Conservation (phyloP, 1,284 basidiomycete species). For the Bondarzewia mesenterica region DNA sequence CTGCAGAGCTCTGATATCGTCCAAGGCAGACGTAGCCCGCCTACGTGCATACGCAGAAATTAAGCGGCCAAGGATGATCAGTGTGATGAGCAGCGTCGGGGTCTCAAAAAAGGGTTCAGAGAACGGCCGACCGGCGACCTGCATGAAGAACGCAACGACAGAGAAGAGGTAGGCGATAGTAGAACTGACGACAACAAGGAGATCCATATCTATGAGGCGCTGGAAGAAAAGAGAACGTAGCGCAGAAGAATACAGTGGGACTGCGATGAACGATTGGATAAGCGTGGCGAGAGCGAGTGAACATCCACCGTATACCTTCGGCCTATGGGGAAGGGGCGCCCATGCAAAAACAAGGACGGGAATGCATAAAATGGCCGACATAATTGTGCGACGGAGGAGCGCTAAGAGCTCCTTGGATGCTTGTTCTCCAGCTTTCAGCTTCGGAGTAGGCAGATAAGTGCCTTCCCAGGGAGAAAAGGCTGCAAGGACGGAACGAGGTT, state of each 20-base stretch:
- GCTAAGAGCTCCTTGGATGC: constrained; percentile 5
- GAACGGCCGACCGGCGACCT: constrained; percentile 26
- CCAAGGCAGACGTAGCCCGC: constrained; percentile 25
- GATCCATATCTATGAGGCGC: constrained; percentile 32
- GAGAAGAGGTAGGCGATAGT: constrained; percentile 36
- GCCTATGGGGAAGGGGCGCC: constrained; percentile 29
- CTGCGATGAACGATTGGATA: constrained; percentile 30
- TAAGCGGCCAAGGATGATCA: constrained; percentile 35
- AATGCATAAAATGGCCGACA: constrained; percentile 28
- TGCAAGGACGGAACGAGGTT: constrained; percentile 11
- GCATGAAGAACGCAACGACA: constrained; percentile 30
- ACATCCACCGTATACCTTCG: constrained; percentile 26
- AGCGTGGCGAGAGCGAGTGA: constrained; percentile 32
- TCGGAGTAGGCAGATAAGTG: constrained; percentile 10
- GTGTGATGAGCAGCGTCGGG: constrained; percentile 33
- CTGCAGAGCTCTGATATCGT: constrained; percentile 28
- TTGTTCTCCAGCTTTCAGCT: constrained; percentile 1
- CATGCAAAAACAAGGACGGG: constrained; percentile 39
- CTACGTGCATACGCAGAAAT: constrained; percentile 33
- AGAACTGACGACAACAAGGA: constrained; percentile 34
- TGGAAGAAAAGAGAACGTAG: constrained; percentile 31
- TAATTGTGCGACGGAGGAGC: constrained; percentile 20
- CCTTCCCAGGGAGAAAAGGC: constrained; percentile 8
- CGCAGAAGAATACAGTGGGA: constrained; percentile 29
- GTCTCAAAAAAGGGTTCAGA: constrained; percentile 39